Base-by-base conservation (phyloP, 331 rosid species). In the Prunus yedoensis region DNA sequence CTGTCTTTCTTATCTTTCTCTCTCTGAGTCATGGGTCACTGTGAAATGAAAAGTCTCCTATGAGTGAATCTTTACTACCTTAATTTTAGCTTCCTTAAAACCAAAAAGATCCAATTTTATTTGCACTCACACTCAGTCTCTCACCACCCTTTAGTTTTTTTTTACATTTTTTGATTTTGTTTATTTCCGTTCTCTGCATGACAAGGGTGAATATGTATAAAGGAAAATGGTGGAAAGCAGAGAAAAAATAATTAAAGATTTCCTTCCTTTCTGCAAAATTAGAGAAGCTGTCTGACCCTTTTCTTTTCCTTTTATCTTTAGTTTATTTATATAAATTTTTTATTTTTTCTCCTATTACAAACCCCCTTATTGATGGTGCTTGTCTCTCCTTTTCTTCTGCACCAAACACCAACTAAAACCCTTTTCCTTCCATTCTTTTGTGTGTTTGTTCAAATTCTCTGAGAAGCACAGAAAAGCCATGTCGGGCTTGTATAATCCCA, bases 401-500 rank as follows among this genome's bases (percentile, higher is more conserved):
- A 66, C 70, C 76, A n/a, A 74, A 72, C 85, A 83, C 75, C 91
- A 71, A 71, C 89, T 82, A 71, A 79, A 83, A 83, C 86, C 84
- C 84, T 80, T 86, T 85, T 87, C 58, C 74, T 75, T 83, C 81
- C 69, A 38, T 68, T 73, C 73, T 74, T 81, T 85, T 77, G 71
- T 60, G 66, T n/a, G n/a, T n/a, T n/a, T 74, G 65, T 79, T 60
- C 85, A 61, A 76, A 60, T 83, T 85, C 83, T 80, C 77, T 64
- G 77, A 71, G 79, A 77, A 81, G 73, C 71, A 74, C 50, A 66
- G 57, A 72, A 77, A 76, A 77, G 86, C 78, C 78, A 93, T 93
- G 98, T 93, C 97, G 75, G 98, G 98, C 68, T 83, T 93, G 91
- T 93, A 93, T 76, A 91, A 89, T 83, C 86, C 92, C 71, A 93